Evolutionary conservation across 768 basidiomycete species (phyloP), one percentile per base, ranked within the genome.

Genomic region (Pleurotus salmoneostramineus): DNA sequence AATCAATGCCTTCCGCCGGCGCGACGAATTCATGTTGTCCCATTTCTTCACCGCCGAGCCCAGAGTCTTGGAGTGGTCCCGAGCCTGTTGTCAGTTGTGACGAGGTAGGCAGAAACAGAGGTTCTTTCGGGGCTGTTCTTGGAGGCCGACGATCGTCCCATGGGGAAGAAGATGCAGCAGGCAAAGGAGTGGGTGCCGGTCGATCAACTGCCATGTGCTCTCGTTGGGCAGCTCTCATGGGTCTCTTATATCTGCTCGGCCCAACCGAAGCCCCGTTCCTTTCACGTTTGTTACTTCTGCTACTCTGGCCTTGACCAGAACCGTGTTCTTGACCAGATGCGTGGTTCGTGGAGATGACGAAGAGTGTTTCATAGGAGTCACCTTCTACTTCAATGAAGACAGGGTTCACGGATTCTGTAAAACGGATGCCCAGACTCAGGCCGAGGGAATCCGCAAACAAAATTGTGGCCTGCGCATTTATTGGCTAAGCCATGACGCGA

Each of bases 281-380:
- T 47, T 73, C 78, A 56, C 77, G 81, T 70, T 79, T 83, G 61
- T 68, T 74, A 33, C 52, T 65, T 27, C 58, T 56, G 43, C 50
- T 46, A 50, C 67, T 52, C 60, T 65, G 63, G 58, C 62, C 61
- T 63, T 69, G 66, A 35, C 62, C 68, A 33, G 61, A 67, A 37
- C 69, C 60, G 31, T 64, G 56, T 11, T 65, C 60, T 11, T 68
- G 71, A 43, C 76, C 79, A 21, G 79, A 80, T 32, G 81, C 75
- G 57, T 84, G 82, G 65, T 82, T 90, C 6, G 91, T 91, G 5
- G 91, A 89, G 60, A 93, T 86, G 27, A 91, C 87, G 65, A 92
- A 92, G 34, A 92, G 76, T 42, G 77, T 76, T 36, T 89, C 83
- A 1, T 75, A 75, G 56, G 77, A 76, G 63, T 93, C 89, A 6